Conservation (phyloP, 371 early-diverging fungal species). For the Mortierella sp. region DNA sequence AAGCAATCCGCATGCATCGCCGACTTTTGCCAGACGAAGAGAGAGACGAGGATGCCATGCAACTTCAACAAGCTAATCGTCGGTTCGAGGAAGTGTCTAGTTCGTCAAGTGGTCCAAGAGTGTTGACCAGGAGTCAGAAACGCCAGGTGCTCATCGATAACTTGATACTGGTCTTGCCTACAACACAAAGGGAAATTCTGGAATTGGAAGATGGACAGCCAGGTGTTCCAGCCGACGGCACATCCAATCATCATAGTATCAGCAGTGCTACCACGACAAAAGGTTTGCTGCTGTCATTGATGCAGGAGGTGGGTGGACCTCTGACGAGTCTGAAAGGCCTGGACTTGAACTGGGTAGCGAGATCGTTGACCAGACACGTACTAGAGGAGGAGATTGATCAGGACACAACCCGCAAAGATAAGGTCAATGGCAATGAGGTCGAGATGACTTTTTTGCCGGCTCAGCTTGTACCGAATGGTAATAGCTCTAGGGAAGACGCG, state of each 20-base stretch:
- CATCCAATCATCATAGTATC: background rate
- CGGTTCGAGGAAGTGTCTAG: slow-evolving; percentile 5
- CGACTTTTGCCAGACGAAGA: slow-evolving; percentile 23
- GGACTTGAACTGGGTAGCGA: slow-evolving; percentile 35
- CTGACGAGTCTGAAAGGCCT: slow-evolving; percentile 30
- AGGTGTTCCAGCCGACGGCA: background rate
- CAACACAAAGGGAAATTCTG: slow-evolving; percentile 22
- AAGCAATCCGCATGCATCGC: slow-evolving; percentile 52
- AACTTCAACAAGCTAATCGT: slow-evolving; percentile 35
- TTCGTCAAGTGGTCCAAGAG: background rate
- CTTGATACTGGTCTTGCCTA: slow-evolving; percentile 31
- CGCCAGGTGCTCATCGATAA: slow-evolving; percentile 39
- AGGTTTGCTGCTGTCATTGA: slow-evolving; percentile 14
- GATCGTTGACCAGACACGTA: slow-evolving; percentile 2
- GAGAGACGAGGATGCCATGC: slow-evolving; percentile 24
- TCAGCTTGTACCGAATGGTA: background rate
- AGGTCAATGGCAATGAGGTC: too few relatives aligned
- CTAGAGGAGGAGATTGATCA: slow-evolving; percentile 2
- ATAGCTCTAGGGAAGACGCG: background rate
- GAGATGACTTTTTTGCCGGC: too few relatives aligned
- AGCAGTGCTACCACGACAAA: background rate
- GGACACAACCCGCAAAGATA: background rate
- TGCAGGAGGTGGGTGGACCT: slow-evolving; percentile 19
- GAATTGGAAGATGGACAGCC: slow-evolving; percentile 20
- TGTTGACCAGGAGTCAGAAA: slow-evolving; percentile 44